phyloP scores from a whole-genome alignment of 2,329 filamentous ascomycete genomes.

The Aspergillus awamori region DNA sequence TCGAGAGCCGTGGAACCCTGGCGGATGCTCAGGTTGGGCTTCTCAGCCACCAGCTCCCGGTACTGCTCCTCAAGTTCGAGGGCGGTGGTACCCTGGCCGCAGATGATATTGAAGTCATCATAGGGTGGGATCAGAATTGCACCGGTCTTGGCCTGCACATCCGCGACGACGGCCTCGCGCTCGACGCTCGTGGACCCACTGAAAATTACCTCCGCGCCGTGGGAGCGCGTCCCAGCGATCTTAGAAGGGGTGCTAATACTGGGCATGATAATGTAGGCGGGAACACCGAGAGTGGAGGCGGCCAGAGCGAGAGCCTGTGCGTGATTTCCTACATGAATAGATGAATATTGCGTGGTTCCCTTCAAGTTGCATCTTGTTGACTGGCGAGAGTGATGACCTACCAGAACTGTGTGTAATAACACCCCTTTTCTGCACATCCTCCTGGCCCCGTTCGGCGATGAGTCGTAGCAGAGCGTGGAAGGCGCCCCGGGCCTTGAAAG shows the following conservation, averaged over 20 bases:
- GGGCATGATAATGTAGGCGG: slow-evolving; percentile 91
- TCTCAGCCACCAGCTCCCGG: slow-evolving; percentile 50
- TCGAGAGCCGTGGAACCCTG: slow-evolving; percentile 50
- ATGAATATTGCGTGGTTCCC: not conserved
- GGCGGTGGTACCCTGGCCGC: slow-evolving; percentile 89
- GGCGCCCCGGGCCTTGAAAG: slow-evolving; percentile 89
- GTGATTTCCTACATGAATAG: slow-evolving; percentile 74
- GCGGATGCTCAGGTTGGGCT: slow-evolving; percentile 28
- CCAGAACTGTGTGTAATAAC: slow-evolving; percentile 91
- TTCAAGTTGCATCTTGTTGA: not conserved
- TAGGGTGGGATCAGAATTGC: slow-evolving; percentile 86
- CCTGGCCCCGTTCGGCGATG: slow-evolving; percentile 63
- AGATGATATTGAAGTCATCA: slow-evolving; percentile 86
- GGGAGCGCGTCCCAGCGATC: slow-evolving; percentile 76
- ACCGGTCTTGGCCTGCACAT: slow-evolving; percentile 70
- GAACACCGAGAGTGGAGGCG: slow-evolving; percentile 70
- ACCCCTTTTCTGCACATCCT: slow-evolving; percentile 65
- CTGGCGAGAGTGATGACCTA: slow-evolving; percentile 41
- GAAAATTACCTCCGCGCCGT: slow-evolving; percentile 79
- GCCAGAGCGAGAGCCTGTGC: slow-evolving; percentile 90
- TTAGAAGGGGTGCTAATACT: slow-evolving; percentile 81
- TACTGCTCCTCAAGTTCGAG: slow-evolving; percentile 81
- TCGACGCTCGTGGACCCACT: slow-evolving; percentile 78
- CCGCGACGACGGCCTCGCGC: slow-evolving; percentile 74
- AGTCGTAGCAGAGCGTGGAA: slow-evolving; percentile 81